Conservation (phyloP, 2,329 filamentous ascomycete genomes). For the Sporothrix euskadiensis region DNA sequence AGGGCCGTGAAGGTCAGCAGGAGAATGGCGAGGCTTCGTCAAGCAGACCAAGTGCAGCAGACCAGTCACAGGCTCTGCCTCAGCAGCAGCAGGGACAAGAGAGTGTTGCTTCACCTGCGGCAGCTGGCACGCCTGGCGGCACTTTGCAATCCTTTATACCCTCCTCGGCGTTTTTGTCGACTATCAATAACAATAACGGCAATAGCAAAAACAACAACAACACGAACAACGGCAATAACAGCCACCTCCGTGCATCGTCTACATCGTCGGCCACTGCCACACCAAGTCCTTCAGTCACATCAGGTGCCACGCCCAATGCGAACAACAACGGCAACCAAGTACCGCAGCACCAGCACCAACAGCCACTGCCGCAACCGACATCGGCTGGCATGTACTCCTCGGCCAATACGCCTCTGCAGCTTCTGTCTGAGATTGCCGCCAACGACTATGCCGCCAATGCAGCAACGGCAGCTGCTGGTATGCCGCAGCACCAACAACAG, state of each 20-base stretch:
- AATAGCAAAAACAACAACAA: neutral
- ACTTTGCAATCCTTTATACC: neutral
- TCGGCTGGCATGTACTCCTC: slow-evolving; percentile 34
- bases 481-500: slow-evolving; percentile 35
- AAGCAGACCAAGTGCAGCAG: neutral
- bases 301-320: slow-evolving; percentile 23
- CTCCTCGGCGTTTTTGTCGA: slow-evolving; percentile 7
- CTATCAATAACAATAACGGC: neutral
- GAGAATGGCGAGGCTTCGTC: neutral
- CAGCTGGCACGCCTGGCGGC: neutral
- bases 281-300: slow-evolving; percentile 10
- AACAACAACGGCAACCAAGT: slow-evolving; percentile 26
- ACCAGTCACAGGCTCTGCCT: neutral
- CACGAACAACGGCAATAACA: slow-evolving; percentile 4
- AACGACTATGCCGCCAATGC: slow-evolving; percentile 41
- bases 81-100: neutral
- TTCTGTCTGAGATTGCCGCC: slow-evolving; percentile 59
- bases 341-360: neutral
- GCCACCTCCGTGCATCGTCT: slow-evolving; percentile 32
- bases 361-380: neutral
- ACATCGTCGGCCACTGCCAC: slow-evolving; percentile 2
- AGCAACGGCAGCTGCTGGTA: slow-evolving; percentile 27
- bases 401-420: slow-evolving; percentile 55
- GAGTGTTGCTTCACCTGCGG: neutral
- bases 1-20: slow-evolving; percentile 19